Percentiles rank a stretch among this genome's conserved stretches.
These are phyloP conservation scores for Micromonas pusilla DNA, from an alignment of 139 green algal species.

Conservation along the genomic window DNA sequence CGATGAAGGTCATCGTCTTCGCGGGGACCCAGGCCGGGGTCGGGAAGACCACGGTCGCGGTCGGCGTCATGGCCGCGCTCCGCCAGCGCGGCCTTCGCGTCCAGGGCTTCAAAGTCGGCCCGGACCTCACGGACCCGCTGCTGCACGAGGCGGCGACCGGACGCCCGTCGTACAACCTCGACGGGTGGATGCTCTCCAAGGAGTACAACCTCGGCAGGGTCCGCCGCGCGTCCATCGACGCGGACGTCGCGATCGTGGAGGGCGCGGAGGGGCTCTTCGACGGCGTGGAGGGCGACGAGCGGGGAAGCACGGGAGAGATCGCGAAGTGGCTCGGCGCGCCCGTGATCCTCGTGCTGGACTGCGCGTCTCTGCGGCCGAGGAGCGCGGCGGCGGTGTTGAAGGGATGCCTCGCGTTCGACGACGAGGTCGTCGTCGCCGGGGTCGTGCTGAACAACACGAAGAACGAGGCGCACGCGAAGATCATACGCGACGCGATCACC, in stretches of 20 bases:
- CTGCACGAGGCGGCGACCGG: slow-evolving; percentile 62
- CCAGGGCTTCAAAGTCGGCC: slow-evolving; percentile 71
- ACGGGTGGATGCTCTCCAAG: slow-evolving; percentile 69
- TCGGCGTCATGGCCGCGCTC: slow-evolving; percentile 59
- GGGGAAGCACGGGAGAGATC: slow-evolving; percentile 68
- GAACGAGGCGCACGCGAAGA: background rate
- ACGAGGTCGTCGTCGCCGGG: slow-evolving; percentile 51
- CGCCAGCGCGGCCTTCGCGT: slow-evolving; percentile 48
- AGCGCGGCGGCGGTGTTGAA: slow-evolving; percentile 58
- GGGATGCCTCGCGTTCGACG: slow-evolving; percentile 63
- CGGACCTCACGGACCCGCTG: slow-evolving; percentile 67
- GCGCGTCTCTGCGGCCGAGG: slow-evolving; percentile 43
- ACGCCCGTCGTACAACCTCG: slow-evolving; percentile 65
- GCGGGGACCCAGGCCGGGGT: slow-evolving; percentile 65
- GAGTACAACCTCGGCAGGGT: slow-evolving; percentile 48
- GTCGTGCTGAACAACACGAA: slow-evolving; percentile 72
- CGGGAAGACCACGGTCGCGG: slow-evolving; percentile 65
- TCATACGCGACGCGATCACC: slow-evolving; percentile 46
- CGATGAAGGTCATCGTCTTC: slow-evolving; percentile 55
- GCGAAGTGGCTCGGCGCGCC: slow-evolving; percentile 68
- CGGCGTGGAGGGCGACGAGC: slow-evolving; percentile 53
- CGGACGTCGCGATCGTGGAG: slow-evolving; percentile 74
- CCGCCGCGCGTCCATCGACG: slow-evolving; percentile 34
- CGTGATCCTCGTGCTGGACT: slow-evolving; percentile 81
- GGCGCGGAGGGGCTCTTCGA: slow-evolving; percentile 78